phyloP scores from a whole-genome alignment of 192 early-diverging fungal genomes.

The Rhizophagus clarus region DNA sequence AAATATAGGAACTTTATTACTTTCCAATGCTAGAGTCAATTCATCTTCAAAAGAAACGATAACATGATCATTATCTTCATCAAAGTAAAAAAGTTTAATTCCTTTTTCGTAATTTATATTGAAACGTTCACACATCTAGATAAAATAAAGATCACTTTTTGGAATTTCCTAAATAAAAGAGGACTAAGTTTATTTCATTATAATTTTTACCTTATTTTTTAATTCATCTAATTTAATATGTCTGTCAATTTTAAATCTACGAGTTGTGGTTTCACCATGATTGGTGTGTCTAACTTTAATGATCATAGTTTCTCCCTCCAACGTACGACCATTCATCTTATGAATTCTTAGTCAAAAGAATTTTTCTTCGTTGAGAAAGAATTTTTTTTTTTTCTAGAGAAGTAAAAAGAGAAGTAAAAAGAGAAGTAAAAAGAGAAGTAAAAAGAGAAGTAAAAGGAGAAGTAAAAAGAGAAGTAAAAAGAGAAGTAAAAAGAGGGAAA shows the following conservation, averaged over 20 bases:
- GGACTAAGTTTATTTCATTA: neutral
- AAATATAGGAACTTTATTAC: neutral
- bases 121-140: constrained; percentile 23
- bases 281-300: constrained; percentile 4
- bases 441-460: too few relatives aligned
- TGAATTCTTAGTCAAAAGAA: too few relatives aligned
- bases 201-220: constrained; percentile 14
- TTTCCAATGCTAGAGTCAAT: neutral
- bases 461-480: too few relatives aligned
- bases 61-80: constrained; percentile 11
- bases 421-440: too few relatives aligned
- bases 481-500: too few relatives aligned
- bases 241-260: neutral
- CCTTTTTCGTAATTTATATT: neutral
- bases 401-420: too few relatives aligned
- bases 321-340: too few relatives aligned
- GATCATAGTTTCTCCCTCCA: neutral
- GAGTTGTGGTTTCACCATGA: neutral
- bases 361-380: too few relatives aligned
- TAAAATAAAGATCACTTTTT: neutral
- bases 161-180: neutral
- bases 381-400: too few relatives aligned
- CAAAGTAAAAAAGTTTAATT: neutral
- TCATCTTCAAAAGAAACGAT: constrained; percentile 20
- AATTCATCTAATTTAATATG: constrained; percentile 16